Conservation (phyloP, 2,329 filamentous ascomycete genomes). For the Leptographium wingfieldii region DNA sequence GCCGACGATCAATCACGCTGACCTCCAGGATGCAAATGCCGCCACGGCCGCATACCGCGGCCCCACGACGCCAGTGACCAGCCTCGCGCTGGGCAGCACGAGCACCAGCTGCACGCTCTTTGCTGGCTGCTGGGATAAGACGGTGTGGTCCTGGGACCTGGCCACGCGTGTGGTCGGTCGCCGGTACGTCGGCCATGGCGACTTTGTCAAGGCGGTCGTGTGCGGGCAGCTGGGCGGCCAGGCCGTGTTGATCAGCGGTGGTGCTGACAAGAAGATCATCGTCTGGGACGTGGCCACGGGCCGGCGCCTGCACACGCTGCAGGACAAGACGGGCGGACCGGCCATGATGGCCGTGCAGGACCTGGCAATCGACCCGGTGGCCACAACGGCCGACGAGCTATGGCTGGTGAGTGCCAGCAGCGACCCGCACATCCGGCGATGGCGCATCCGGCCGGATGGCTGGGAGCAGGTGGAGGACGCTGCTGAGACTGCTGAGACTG, state of each 20-base stretch:
- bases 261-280: constrained; percentile 67
- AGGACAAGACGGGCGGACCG: constrained; percentile 40
- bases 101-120: constrained; percentile 43
- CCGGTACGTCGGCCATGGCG: constrained; percentile 63
- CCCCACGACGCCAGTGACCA: constrained; percentile 68
- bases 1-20: background rate
- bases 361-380: constrained; percentile 59
- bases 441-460: constrained; percentile 45
- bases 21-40: constrained; percentile 7
- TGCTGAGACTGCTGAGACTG: background rate
- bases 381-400: constrained; percentile 35
- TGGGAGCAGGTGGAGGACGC: constrained; percentile 35
- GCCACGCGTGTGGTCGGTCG: constrained; percentile 39
- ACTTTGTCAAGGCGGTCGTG: constrained; percentile 80
- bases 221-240: constrained; percentile 47
- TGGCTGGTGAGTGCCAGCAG: constrained; percentile 69
- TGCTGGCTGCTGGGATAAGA: constrained; percentile 90
- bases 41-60: constrained; percentile 47
- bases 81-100: constrained; percentile 50
- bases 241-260: constrained; percentile 58
- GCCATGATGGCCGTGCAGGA: constrained; percentile 69
- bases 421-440: constrained; percentile 67
- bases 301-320: constrained; percentile 59
- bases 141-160: constrained; percentile 73
- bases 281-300: constrained; percentile 68